A percentile compares a stretch with the other conserved stretches of the same genome.
phyloP scores from a whole-genome alignment of 2,329 filamentous ascomycete genomes.

The Pseudovirgaria hyperparasitica region DNA sequence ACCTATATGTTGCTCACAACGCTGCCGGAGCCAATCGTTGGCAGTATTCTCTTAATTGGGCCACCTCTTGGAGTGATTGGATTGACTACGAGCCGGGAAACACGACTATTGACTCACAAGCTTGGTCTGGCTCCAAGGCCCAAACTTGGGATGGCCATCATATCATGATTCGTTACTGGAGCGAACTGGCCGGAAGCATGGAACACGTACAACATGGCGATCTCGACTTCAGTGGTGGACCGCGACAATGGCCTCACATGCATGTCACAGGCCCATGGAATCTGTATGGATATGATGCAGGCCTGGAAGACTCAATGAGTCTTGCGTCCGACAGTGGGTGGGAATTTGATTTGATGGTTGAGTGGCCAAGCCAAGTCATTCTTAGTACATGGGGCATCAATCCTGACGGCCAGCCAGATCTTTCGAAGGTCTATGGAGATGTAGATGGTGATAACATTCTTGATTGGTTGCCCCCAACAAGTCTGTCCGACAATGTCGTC shows the following conservation, averaged over 20 bases:
- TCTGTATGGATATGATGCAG: constrained; percentile 50
- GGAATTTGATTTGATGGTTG: constrained; percentile 48
- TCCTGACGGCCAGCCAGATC: constrained; percentile 47
- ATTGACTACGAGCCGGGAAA: constrained; percentile 40
- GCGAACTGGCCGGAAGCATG: constrained; percentile 44
- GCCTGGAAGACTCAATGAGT: constrained; percentile 40
- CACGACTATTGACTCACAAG: constrained; percentile 32
- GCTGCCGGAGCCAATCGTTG: constrained; percentile 50
- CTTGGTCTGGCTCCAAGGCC: constrained; percentile 45
- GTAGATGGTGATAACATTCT: constrained; percentile 47
- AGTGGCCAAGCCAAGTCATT: constrained; percentile 50
- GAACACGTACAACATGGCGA: constrained; percentile 49
- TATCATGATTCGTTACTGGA: constrained; percentile 52
- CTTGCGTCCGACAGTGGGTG: constrained; percentile 39
- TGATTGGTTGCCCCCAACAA: constrained; percentile 49
- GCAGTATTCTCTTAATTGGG: constrained; percentile 51
- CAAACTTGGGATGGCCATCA: constrained; percentile 51
- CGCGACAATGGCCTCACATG: constrained; percentile 47
- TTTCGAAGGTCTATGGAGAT: constrained; percentile 47
- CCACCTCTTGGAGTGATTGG: constrained; percentile 47
- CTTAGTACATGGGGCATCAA: constrained; percentile 57
- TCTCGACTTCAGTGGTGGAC: constrained; percentile 24
- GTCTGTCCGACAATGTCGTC: constrained; percentile 40
- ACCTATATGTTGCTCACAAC: constrained; percentile 41
- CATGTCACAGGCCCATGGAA: constrained; percentile 52